Conservation (phyloP, 2,329 filamentous ascomycete species). For the Parastagonospora avenae region DNA sequence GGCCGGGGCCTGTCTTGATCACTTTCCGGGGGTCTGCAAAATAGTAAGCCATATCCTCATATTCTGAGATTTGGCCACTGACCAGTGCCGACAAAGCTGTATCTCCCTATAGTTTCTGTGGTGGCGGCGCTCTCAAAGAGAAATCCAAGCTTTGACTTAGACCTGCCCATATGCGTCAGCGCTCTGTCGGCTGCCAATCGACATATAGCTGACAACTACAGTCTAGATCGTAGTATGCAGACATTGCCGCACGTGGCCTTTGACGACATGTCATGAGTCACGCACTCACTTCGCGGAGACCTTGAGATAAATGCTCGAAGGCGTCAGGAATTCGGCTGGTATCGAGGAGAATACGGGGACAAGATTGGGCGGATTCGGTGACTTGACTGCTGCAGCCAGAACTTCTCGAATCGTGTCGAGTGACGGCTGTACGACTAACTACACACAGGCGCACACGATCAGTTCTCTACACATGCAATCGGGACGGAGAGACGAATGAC, state of each 20-base stretch:
- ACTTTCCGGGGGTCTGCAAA: slow-evolving; percentile 69
- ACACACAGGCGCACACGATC: slow-evolving; percentile 32
- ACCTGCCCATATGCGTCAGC: slow-evolving; percentile 36
- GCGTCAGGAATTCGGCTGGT: slow-evolving; percentile 89
- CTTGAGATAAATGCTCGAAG: slow-evolving; percentile 94
- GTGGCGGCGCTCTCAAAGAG: slow-evolving; percentile 93
- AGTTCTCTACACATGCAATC: slow-evolving; percentile 19
- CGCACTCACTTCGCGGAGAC: slow-evolving; percentile 70
- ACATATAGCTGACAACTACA: no score
- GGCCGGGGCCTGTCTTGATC: slow-evolving; percentile 83
- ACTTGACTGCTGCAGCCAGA: slow-evolving; percentile 56
- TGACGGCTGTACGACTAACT: slow-evolving; percentile 62
- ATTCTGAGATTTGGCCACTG: slow-evolving; percentile 37
- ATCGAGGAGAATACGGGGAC: slow-evolving; percentile 84
- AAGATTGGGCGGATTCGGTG: slow-evolving; percentile 71
- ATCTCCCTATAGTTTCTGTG: slow-evolving; percentile 89
- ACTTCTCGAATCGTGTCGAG: slow-evolving; percentile 64
- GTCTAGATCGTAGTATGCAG: no score
- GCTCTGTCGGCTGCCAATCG: no score
- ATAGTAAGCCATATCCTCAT: slow-evolving; percentile 10
- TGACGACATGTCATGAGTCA: slow-evolving; percentile 35
- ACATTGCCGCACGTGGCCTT: background rate
- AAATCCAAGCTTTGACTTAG: slow-evolving; percentile 80
- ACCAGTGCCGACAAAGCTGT: slow-evolving; percentile 91
- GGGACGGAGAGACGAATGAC: background rate